These are phyloP conservation scores for Termitomyces sp. DNA, from an alignment of 768 basidiomycete genomes.

Conservation along the genomic window DNA sequence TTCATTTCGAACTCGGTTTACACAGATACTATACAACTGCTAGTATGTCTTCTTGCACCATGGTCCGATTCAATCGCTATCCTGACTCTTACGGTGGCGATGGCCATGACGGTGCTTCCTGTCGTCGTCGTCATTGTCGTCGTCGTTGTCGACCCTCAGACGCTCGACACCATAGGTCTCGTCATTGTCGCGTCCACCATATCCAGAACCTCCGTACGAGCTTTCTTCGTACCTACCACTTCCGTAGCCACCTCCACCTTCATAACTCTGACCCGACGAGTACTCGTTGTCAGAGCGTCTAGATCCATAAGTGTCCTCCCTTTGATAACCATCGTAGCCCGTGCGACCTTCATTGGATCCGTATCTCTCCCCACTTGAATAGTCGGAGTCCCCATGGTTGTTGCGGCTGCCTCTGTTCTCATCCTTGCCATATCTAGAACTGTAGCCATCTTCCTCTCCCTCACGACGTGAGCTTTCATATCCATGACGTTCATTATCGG, in stretches of 20 bases:
- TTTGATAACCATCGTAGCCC: not conserved
- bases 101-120: conserved; percentile 11
- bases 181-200: conserved; percentile 18
- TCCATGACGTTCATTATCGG: not conserved
- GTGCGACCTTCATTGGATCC: conserved; percentile 11
- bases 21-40: not conserved
- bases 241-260: conserved; percentile 15
- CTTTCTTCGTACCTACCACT: conserved; percentile 13
- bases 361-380: conserved; percentile 3
- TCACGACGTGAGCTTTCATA: not conserved
- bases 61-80: conserved; percentile 11
- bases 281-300: conserved; percentile 9
- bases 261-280: conserved; percentile 14
- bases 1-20: not conserved
- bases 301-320: conserved; percentile 1
- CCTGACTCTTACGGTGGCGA: conserved; percentile 9
- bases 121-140: conserved; percentile 27
- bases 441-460: not conserved
- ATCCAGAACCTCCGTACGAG: conserved; percentile 8
- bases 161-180: conserved; percentile 54
- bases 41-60: not conserved
- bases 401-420: not conserved
- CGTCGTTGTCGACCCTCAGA: conserved; percentile 37
- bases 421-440: not conserved
- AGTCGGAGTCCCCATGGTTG: not conserved